Base-by-base conservation (phyloP, 352 stramenopile genomes). In the Globisporangium barbulae region DNA sequence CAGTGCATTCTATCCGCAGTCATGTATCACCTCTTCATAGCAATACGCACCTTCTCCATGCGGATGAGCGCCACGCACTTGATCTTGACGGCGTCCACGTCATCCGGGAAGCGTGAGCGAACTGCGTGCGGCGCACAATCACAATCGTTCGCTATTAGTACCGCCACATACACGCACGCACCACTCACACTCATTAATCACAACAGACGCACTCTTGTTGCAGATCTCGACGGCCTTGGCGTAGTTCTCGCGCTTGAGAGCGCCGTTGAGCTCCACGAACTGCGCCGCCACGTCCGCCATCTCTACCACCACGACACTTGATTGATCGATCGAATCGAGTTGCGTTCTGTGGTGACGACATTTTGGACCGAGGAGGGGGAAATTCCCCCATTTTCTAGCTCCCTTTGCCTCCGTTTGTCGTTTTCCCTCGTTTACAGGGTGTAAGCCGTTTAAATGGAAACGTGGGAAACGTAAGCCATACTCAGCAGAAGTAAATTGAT, bases 21-120 rank as follows among this genome's bases (percentile, higher is more conserved):
- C 17, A 19, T 45, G 6, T 45, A 21, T 56, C 41, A 12, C n/a
- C 15, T 4, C 10, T 41, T 15, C 15, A 41, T 41, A 28, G 5
- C 17, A 30, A 33, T 17, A 47, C 61, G 9, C 53, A 90, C 85
- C 74, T 95, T 93, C 54, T 90, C 80, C 47, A 90, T 59, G 30
- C 80, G 84, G 56, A 95, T 93, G 44, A 94, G 82, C 62, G 86
- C 81, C 39, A 93, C 69, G 58, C 80, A 91, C 73, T 95, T 91
- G 71, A 88, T 84, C 61, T 89, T 88, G 17, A 93, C 74, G n/a
- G 84, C 81, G 62, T 93, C 85, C 47, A 70, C 59, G 55, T 95
- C 86, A 31, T 91, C 84, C 1, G 86, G 81, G 28, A 75, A 74
- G 62, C 86, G 89, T 61, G 79, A 79, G 28, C 83, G 83, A 58